These are phyloP conservation scores for Achaetomium macrosporum DNA, from an alignment of 2,329 filamentous ascomycete genomes.

Conservation along the genomic window DNA sequence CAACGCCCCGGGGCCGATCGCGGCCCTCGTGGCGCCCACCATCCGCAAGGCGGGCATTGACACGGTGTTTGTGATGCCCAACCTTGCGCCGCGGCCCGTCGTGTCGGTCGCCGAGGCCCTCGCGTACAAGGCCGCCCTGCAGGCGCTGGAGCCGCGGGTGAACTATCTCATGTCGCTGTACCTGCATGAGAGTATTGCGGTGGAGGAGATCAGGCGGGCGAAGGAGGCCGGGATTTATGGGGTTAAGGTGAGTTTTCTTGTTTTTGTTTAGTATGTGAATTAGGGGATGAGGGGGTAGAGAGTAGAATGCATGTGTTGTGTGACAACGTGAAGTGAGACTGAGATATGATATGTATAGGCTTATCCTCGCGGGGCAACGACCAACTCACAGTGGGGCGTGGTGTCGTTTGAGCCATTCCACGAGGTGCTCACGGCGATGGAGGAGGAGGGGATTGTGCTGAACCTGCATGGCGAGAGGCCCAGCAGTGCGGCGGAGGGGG, in stretches of 20 bases:
- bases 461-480: slow-evolving; percentile 92
- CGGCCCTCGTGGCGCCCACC: slow-evolving; percentile 49
- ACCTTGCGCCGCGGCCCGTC: slow-evolving; percentile 55
- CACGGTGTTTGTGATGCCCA: slow-evolving; percentile 57
- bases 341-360: not conserved
- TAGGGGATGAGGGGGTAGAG: not conserved
- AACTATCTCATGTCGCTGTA: slow-evolving; percentile 70
- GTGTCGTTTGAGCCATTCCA: slow-evolving; percentile 65
- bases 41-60: slow-evolving; percentile 58
- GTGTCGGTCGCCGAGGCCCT: slow-evolving; percentile 57
- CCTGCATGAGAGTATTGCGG: slow-evolving; percentile 25
- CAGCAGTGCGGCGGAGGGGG: slow-evolving; percentile 22
- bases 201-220: slow-evolving; percentile 57
- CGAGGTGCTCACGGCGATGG: slow-evolving; percentile 83
- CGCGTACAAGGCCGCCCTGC: slow-evolving; percentile 58
- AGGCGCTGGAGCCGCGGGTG: slow-evolving; percentile 55
- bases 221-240: slow-evolving; percentile 64
- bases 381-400: slow-evolving; percentile 64
- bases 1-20: slow-evolving; percentile 53
- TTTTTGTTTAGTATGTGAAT: not conserved
- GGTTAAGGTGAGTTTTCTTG: slow-evolving; percentile 47
- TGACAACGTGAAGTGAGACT: not conserved
- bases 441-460: slow-evolving; percentile 60
- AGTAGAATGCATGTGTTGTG: not conserved
- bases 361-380: slow-evolving; percentile 48